Base-by-base conservation (phyloP, 805 yeast genomes). In the Kuraishia borneana region DNA sequence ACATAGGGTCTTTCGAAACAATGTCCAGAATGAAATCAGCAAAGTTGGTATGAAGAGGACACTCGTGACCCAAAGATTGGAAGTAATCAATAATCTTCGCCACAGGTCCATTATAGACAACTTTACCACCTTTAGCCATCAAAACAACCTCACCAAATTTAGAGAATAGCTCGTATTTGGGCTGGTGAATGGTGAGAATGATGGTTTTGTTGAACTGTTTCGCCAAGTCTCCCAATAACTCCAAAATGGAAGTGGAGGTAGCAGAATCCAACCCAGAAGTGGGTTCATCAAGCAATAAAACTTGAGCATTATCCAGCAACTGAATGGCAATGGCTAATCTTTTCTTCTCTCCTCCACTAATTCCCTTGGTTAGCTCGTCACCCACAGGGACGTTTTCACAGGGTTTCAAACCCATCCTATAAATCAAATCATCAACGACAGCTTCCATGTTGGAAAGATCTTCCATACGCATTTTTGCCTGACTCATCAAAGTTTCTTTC, bases 231-330 rank as follows among this genome's bases (percentile, higher is more conserved):
- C 68, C 59, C 39, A 82, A 58, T 23, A 81, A 66, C 14, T 58
- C 52, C 25, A 82, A 50, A 21, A 81, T 76, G 3, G 79, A 66
- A 2, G 66, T 65, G 0, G 88, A 75, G 0, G 87, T 78, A 34
- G 77, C 68, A 21, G 83, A 71, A 45, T 82, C 92, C 18, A 82
- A 60, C 1, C 92, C 92, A 5, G 88, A 79, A 1, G 89, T 82
- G 2, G 92, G 89, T 46, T 82, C 92, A 50, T 82, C 92, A 26
- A 82, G 53, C 30, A 82, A 63, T 21, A 82, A 49, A 19, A 82
- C 61, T 34, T 73, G 71, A 0, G 87, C 83, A 41, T 70, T 71
- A 39, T 72, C 70, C 33, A 82, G 54, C 21, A 82, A 57, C 48
- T 82, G 88, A 22, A 79, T 67, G 4, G 83, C 83, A 50, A 82